A percentile compares a stretch with the other conserved stretches of the same genome.
Evolutionary conservation across 2,329 filamentous ascomycete species (phyloP).

Genomic region (Tolypocladium tundrense): DNA sequence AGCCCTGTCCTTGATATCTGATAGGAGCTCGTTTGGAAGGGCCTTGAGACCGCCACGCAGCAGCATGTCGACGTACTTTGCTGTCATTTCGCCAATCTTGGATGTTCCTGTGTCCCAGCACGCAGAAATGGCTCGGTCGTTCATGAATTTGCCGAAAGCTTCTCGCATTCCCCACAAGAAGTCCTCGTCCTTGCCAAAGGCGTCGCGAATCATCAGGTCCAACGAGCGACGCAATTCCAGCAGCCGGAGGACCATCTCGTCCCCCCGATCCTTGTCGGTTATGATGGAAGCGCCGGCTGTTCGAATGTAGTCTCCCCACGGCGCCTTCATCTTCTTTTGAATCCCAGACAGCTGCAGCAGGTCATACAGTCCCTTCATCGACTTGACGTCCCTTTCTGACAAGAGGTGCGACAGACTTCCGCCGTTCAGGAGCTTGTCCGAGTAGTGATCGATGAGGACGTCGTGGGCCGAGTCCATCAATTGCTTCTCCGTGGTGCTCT

Average conservation of each 20-base stretch:
- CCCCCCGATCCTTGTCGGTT: constrained; percentile 64
- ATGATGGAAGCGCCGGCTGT: constrained; percentile 67
- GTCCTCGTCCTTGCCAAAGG: constrained; percentile 68
- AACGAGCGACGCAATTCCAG: constrained; percentile 71
- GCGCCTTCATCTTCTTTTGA: constrained; percentile 55
- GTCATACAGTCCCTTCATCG: constrained; percentile 67
- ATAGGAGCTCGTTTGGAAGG: constrained; percentile 58
- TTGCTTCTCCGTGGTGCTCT: constrained; percentile 70
- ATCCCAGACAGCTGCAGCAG: constrained; percentile 64
- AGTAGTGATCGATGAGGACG: constrained; percentile 59
- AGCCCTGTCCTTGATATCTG: constrained; percentile 47
- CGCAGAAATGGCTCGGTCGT: constrained; percentile 64
- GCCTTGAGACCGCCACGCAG: constrained; percentile 81
- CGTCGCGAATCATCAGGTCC: constrained; percentile 64
- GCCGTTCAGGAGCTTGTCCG: constrained; percentile 53
- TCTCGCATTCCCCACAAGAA: constrained; percentile 73
- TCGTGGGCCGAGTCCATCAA: constrained; percentile 65
- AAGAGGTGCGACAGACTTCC: constrained; percentile 64
- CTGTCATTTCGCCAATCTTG: constrained; percentile 97
- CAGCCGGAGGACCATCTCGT: constrained; percentile 78
- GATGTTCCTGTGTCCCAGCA: constrained; percentile 76
- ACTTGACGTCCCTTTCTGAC: constrained; percentile 55
- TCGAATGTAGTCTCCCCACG: constrained; percentile 74
- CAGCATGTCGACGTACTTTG: constrained; percentile 87
- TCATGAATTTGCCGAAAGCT: constrained; percentile 84